Conservation (phyloP, 495 filamentous ascomycete species). For the Penicillium silybi region DNA sequence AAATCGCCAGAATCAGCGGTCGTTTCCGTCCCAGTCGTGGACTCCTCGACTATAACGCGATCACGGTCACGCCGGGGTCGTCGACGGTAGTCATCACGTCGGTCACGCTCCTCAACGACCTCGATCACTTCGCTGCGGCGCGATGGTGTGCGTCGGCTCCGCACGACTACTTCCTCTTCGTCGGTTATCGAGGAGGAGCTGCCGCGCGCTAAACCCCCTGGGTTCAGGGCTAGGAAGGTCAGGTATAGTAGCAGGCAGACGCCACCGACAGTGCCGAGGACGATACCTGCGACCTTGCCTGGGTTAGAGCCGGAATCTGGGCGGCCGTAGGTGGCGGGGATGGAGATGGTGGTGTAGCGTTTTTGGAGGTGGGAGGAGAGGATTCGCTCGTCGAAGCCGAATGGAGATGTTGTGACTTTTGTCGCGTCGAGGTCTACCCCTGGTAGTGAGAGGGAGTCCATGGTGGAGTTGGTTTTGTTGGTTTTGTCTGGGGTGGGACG, state of each 20-base stretch:
- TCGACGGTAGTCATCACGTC: slow-evolving; percentile 22
- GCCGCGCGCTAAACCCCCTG: slow-evolving; percentile 28
- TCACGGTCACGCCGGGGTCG: slow-evolving; percentile 16
- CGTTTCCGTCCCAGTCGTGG: slow-evolving; percentile 17
- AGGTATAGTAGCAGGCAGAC: slow-evolving; percentile 76
- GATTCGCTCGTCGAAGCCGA: not conserved
- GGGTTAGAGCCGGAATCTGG: slow-evolving; percentile 56
- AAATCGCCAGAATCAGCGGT: slow-evolving; percentile 24
- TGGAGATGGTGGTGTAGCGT: slow-evolving; percentile 39
- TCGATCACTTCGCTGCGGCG: slow-evolving; percentile 19
- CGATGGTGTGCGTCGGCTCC: slow-evolving; percentile 15
- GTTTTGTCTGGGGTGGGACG: not conserved
- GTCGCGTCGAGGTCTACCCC: slow-evolving; percentile 2
- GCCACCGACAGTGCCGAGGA: slow-evolving; percentile 76
- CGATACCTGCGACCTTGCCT: slow-evolving; percentile 77
- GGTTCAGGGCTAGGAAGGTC: slow-evolving; percentile 63
- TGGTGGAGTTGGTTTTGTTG: too few relatives aligned
- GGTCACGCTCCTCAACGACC: slow-evolving; percentile 24
- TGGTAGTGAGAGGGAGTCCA: slow-evolving; percentile 6
- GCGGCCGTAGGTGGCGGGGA: slow-evolving; percentile 67
- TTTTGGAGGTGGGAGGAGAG: slow-evolving; percentile 18
- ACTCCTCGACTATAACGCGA: slow-evolving; percentile 28
- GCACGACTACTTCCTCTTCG: slow-evolving; percentile 31
- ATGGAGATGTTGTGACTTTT: not conserved
- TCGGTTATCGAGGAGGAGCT: slow-evolving; percentile 12